These are phyloP conservation scores for Trichoderma sp. DNA, from an alignment of 2,329 filamentous ascomycete species.

Conservation along the genomic window DNA sequence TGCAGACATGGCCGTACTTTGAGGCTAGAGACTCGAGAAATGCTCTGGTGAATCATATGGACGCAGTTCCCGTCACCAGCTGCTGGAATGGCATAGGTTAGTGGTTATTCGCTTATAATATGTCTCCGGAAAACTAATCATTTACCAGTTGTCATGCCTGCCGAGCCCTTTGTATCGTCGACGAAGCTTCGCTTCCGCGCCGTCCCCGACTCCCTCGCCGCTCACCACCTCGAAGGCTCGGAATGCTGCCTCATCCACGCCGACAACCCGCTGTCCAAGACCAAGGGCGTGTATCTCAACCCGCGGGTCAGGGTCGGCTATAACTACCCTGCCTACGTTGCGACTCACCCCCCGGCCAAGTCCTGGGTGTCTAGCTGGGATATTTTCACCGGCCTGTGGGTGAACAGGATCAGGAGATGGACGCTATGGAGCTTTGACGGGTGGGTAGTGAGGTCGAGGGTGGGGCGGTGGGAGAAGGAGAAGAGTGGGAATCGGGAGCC, in stretches of 20 bases:
- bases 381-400: constrained; percentile 57
- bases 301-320: constrained; percentile 68
- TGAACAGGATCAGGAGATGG: constrained; percentile 53
- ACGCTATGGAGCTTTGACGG: constrained; percentile 30
- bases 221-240: constrained; percentile 66
- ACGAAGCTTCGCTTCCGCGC: constrained; percentile 59
- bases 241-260: constrained; percentile 78
- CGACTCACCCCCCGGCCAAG: constrained; percentile 39
- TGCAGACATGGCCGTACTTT: constrained; percentile 61
- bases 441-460: constrained; percentile 39
- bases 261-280: constrained; percentile 59
- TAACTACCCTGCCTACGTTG: constrained; percentile 50
- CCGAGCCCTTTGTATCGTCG: constrained; percentile 52
- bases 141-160: constrained; percentile 47
- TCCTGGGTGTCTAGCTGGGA: constrained; percentile 49
- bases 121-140: background rate
- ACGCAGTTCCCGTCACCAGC: constrained; percentile 46
- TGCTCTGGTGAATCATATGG: constrained; percentile 49
- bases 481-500: constrained; percentile 39
- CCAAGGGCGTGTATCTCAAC: constrained; percentile 63
- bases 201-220: constrained; percentile 60
- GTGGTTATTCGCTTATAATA: background rate
- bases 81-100: constrained; percentile 47
- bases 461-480: constrained; percentile 40
- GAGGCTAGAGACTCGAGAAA: constrained; percentile 48